A percentile compares a stretch with the other conserved stretches of the same genome.
Conservation (phyloP, 176 grass and related monocot species). For the Olyra latifolia region DNA sequence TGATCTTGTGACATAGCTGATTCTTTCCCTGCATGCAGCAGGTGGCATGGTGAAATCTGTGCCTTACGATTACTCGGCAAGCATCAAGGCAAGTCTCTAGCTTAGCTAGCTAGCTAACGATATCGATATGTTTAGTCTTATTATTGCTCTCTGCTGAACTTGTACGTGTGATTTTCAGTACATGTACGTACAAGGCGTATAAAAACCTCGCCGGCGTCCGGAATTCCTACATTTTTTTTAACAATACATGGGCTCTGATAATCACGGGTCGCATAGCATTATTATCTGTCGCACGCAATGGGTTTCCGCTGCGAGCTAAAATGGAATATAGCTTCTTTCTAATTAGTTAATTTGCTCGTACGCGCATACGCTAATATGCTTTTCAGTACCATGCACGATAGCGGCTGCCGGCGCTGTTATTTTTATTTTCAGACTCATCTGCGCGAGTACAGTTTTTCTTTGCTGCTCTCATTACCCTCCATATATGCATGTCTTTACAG, state of each 20-base stretch:
- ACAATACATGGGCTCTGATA: not conserved
- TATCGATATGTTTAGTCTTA: too few species aligned
- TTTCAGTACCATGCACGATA: slow-evolving; percentile 32
- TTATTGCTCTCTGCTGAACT: not conserved
- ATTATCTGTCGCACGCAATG: slow-evolving; percentile 18
- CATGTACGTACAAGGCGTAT: not conserved
- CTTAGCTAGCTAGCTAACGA: too few species aligned
- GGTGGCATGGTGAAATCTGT: slow-evolving; percentile 42
- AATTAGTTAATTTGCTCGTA: slow-evolving; percentile 5
- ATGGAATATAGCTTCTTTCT: slow-evolving; percentile 20
- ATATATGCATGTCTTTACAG: not conserved
- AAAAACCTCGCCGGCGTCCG: slow-evolving; percentile 2
- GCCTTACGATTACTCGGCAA: slow-evolving; percentile 70
- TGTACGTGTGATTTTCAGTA: not conserved
- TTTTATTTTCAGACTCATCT: not conserved
- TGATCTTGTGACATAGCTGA: not conserved
- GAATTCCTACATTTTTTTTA: not conserved
- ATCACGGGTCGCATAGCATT: slow-evolving; percentile 24
- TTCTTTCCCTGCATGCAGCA: not conserved
- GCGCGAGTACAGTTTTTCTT: not conserved
- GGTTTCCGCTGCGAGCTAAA: slow-evolving; percentile 26
- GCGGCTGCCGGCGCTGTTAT: not conserved
- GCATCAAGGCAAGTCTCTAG: slow-evolving; percentile 51
- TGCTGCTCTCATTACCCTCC: not conserved
- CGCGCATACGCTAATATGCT: slow-evolving; percentile 9